A percentile compares a stretch with the other conserved stretches of the same genome.
Conservation (phyloP, 2,329 filamentous ascomycete species). For the Beauveria asiatica region DNA sequence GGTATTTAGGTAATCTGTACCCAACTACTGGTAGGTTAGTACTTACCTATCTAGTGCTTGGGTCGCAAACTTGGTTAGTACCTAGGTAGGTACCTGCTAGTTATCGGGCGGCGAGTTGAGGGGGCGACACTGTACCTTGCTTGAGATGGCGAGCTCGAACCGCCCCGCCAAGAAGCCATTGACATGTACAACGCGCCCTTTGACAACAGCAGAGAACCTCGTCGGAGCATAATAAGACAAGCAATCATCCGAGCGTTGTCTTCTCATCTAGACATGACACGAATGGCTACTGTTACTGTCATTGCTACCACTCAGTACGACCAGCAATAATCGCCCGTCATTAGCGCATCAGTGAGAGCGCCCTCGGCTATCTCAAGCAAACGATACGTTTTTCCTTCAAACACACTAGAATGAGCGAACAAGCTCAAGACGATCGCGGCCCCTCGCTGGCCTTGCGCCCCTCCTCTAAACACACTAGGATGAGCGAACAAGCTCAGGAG, state of each 20-base stretch:
- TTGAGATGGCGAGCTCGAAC: neutral
- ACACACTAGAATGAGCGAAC: neutral
- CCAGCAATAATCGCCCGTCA: neutral
- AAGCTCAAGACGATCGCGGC: neutral
- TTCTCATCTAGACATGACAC: neutral
- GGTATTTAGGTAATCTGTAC: too few species aligned
- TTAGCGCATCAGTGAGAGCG: neutral
- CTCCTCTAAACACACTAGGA: constrained; percentile 50
- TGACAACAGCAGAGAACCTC: neutral
- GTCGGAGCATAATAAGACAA: neutral
- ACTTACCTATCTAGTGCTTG: neutral
- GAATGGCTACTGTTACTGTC: neutral
- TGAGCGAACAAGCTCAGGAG: neutral
- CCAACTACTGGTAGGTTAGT: too few species aligned
- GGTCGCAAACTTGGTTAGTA: too few species aligned
- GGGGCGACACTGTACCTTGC: neutral
- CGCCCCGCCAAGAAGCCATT: neutral
- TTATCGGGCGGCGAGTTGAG: too few species aligned
- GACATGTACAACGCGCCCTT: neutral
- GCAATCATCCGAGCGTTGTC: neutral
- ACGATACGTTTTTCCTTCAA: neutral
- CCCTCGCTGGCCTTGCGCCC: constrained; percentile 56
- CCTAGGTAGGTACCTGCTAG: too few species aligned
- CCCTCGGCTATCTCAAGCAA: neutral
- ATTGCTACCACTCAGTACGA: neutral